phyloP scores from a whole-genome alignment of 495 filamentous ascomycete species.

The Astrothelium macrocarpum region DNA sequence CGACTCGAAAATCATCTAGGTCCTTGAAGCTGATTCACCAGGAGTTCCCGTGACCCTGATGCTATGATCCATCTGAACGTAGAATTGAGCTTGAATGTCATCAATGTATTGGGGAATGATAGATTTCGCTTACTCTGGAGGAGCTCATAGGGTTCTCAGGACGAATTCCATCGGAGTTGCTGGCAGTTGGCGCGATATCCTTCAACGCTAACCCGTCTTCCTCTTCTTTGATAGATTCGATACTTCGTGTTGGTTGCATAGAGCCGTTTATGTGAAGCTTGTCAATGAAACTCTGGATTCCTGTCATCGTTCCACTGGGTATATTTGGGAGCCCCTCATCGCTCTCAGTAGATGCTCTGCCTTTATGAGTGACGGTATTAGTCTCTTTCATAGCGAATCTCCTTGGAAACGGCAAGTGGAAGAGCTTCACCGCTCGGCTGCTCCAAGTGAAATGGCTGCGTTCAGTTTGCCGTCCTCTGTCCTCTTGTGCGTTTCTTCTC shows the following conservation, averaged over 20 bases:
- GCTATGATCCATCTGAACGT: not conserved
- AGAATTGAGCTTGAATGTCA: not conserved
- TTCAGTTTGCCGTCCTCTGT: not conserved
- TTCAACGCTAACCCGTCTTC: not conserved
- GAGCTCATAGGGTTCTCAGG: not conserved
- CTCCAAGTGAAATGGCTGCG: not conserved
- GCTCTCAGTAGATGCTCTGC: not conserved
- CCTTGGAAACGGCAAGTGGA: not conserved
- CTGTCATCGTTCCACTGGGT: not conserved
- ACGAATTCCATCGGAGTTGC: not conserved
- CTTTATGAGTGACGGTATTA: not conserved
- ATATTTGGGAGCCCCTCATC: not conserved
- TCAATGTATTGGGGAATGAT: not conserved
- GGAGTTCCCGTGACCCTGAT: not conserved
- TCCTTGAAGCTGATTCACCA: not conserved
- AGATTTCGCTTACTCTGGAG: not conserved
- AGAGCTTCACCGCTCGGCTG: not conserved
- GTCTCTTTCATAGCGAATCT: not conserved
- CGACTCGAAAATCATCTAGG: not conserved
- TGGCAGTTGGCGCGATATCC: not conserved
- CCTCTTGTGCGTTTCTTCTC: not conserved
- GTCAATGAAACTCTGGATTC: not conserved
- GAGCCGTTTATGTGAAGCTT: not conserved
- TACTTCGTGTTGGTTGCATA: not conserved
- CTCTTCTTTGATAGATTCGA: not conserved